Conservation (phyloP, 2,329 filamentous ascomycete genomes). For the Ophiostoma ips region DNA sequence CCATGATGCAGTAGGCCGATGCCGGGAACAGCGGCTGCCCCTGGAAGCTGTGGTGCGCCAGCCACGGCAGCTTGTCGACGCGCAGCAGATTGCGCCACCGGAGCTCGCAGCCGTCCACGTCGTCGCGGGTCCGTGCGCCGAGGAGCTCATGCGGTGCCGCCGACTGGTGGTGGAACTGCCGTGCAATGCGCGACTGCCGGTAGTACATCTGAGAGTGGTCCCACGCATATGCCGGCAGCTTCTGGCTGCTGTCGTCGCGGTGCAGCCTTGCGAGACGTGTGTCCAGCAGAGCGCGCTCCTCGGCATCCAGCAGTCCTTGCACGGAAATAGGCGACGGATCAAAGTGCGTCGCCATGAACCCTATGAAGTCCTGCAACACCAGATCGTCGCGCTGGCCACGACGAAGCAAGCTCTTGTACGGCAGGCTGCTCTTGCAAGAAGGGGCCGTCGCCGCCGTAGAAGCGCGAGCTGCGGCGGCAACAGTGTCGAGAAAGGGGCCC, state of each 20-base stretch:
- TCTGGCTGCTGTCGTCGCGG: slow-evolving; percentile 4
- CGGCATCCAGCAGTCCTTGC: slow-evolving; percentile 7
- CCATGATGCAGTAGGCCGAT: slow-evolving; percentile 34
- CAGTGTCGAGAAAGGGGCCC: slow-evolving; percentile 10
- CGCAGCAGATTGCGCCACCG: slow-evolving; percentile 12
- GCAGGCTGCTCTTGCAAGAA: slow-evolving; percentile 17
- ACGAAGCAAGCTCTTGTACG: slow-evolving; percentile 21
- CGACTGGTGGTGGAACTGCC: slow-evolving; percentile 4
- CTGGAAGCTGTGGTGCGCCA: slow-evolving; percentile 24
- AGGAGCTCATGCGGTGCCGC: slow-evolving; percentile 11
- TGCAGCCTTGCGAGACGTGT: slow-evolving; percentile 2
- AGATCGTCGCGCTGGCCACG: slow-evolving; percentile 19
- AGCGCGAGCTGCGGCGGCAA: background rate
- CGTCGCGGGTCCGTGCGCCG: slow-evolving; percentile 9
- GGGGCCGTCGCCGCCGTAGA: slow-evolving; percentile 11
- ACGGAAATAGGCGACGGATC: slow-evolving; percentile 15
- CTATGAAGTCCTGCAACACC: slow-evolving; percentile 22
- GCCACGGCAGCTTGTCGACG: slow-evolving; percentile 9
- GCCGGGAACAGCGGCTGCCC: slow-evolving; percentile 31
- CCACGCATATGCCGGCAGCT: slow-evolving; percentile 13
- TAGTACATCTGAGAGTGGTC: slow-evolving; percentile 12
- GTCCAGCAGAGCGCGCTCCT: slow-evolving; percentile 12
- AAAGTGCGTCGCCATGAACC: slow-evolving; percentile 21
- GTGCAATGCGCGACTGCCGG: slow-evolving; percentile 9
- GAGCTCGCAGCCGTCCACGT: slow-evolving; percentile 5